Percentiles rank a stretch among this genome's conserved stretches.
These are phyloP conservation scores for Magnusiomyces tetraspermus DNA, from an alignment of 1,139 yeast species.

Conservation along the genomic window DNA sequence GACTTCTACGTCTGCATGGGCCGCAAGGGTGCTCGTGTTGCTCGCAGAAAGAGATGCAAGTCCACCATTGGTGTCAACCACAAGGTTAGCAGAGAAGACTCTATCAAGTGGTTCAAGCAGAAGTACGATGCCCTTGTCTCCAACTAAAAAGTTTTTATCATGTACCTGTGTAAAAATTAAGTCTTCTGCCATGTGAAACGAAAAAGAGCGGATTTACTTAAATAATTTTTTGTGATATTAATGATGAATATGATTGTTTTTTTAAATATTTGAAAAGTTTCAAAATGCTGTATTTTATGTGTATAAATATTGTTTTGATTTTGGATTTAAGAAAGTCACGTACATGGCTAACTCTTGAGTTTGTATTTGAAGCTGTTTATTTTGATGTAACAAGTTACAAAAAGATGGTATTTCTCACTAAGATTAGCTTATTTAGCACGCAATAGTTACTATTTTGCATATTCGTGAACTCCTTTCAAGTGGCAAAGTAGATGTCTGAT, in stretches of 20 bases:
- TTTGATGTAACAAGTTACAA: no score
- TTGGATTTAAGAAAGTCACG: no score
- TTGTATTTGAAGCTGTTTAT: no score
- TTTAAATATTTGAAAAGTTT: no score
- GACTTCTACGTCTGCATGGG: constrained; percentile 99
- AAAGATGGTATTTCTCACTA: no score
- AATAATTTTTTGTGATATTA: neutral
- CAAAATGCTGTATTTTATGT: no score
- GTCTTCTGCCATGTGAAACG: neutral
- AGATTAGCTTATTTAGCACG: no score
- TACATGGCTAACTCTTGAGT: no score
- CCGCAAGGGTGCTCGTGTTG: constrained; percentile 98
- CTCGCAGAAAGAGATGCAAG: constrained; percentile 98
- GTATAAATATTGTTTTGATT: no score
- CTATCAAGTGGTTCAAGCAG: constrained; percentile 98
- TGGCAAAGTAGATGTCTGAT: no score
- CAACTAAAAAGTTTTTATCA: constrained; percentile 45
- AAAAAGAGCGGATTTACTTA: neutral
- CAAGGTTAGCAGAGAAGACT: constrained; percentile 85
- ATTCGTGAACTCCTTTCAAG: no score
- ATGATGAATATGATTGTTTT: neutral
- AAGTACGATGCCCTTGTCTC: constrained; percentile 98
- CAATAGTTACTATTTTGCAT: no score
- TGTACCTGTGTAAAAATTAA: constrained; percentile 2
- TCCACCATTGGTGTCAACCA: constrained; percentile 86